These are phyloP conservation scores for Macaranga tanarius DNA, from an alignment of 441 rosid species.

Conservation along the genomic window DNA sequence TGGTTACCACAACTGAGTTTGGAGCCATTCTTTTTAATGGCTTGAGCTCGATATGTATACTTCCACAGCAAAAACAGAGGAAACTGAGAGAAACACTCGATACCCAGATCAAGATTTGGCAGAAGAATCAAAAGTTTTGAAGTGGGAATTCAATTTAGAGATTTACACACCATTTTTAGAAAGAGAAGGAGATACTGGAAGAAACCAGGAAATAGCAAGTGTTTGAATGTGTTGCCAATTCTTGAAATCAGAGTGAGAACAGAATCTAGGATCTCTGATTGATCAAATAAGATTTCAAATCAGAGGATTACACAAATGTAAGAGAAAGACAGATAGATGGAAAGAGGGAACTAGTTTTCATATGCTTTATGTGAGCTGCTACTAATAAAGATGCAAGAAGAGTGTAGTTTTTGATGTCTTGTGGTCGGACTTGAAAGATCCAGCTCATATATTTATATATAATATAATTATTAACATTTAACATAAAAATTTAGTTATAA, in stretches of 20 bases:
- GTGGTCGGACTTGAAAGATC: conserved; percentile 18
- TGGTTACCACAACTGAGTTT: conserved; percentile 57
- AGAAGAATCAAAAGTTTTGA: conserved; percentile 18
- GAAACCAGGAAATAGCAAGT: conserved; percentile 7
- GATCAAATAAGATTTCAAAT: conserved; percentile 27
- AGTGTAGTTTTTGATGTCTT: background rate
- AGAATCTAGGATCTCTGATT: conserved; percentile 32
- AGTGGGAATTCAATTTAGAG: conserved; percentile 23
- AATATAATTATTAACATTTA: background rate
- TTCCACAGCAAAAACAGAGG: background rate
- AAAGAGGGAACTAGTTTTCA: conserved; percentile 26
- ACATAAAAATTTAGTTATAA: too few relatives aligned
- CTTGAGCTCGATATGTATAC: background rate
- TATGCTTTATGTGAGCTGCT: conserved; percentile 35
- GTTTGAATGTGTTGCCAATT: conserved; percentile 23
- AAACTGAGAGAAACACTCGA: background rate
- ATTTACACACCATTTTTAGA: conserved; percentile 21
- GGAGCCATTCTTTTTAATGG: conserved; percentile 50
- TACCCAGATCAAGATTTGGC: conserved; percentile 30
- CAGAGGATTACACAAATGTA: conserved; percentile 9
- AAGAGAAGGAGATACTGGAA: conserved; percentile 16
- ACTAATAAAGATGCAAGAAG: conserved; percentile 39
- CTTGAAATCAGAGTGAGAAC: conserved; percentile 27
- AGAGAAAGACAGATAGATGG: background rate
- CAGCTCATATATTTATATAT: conserved; percentile 16